Evolutionary conservation across 2,329 filamentous ascomycete genomes (phyloP), one percentile per base, ranked within the genome.

Genomic region (Nemania diffusa): DNA sequence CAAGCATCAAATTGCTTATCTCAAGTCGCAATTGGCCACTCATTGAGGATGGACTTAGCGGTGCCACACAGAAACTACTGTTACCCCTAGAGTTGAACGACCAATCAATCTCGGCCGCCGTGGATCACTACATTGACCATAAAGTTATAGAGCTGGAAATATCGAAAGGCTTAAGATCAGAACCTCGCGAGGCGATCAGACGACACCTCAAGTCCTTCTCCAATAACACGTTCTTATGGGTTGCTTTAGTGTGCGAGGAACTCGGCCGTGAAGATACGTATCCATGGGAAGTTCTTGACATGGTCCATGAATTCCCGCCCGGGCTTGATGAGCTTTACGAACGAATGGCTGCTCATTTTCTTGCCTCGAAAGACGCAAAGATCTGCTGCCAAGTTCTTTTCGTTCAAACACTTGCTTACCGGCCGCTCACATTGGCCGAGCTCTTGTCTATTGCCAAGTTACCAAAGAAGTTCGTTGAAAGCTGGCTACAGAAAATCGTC

Each of bases 141-240:
- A 80, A 80, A 61, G 75, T 82, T 0, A 2, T 5, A 7, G 4
- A 62, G 13, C 20, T 71, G 1, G n/a, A 3, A 24, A 32, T 1
- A 17, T 37, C 52, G 32, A 57, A 65, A 32, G 8, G 17, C 0
- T 9, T 64, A 15, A 1, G 17, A 3, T 0, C 24, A 1, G 22
- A 55, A 17, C 7, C 44, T 6, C 17, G 20, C n/a, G 42, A 50
- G 5, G 24, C 15, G 0, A 22, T 69, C 26, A 34, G 20, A 20
- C 24, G 29, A 0, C 17, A 56, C 20, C 37, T 62, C 15, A 62
- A 50, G 8, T 37, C 37, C 20, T 79, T 82, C 24, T 78, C 80
- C 9, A 65, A 79, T 27, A 77, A 73, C n/a, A 84, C 81, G 0
- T 83, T 83, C 59, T 79, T 84, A 32, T 84, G 80, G 81, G 81